Evolutionary conservation across 306 rosid genomes (phyloP), one percentile per base, ranked within the genome.

Genomic region (Begonia fuchsioides): DNA sequence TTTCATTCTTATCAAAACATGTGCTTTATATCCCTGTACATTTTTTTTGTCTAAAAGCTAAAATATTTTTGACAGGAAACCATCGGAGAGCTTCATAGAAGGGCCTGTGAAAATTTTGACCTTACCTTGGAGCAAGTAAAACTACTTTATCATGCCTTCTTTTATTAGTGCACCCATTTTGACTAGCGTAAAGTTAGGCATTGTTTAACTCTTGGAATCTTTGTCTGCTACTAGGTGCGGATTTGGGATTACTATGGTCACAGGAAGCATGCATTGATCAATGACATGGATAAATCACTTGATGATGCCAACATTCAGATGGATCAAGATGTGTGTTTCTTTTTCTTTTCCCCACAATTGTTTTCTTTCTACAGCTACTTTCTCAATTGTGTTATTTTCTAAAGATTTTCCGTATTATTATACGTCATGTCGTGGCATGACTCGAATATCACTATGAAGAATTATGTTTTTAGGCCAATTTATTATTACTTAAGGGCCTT

Each of bases 271-370:
- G 79, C 93, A 57, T 69, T 90, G 84, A 90, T 90, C 90, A 84
- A 69, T 60, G 95, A 90, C 79, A 74, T 84, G 90, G 92, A 84
- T 63, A 81, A 79, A 75, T 83, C 97, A 39, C 94, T 90, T 39
- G 95, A 90, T 70, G 97, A 90, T 72, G 97, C 82, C 58, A 90
- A 90, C 63, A 68, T 90, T 59, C 97, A 90, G 70, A 90, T 84
- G 97, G 97, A 90, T 68, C 97, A 90, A 65, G 93, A 90, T 76
- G 97, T 90, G 56, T 39, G 97, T 69, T 47, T 47, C 26, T 17
- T 52, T 15, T 44, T 61, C 59, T 56, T 49, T 58, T 26, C 8
- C 35, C 35, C 35, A 1, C 35, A 26, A 26, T 26, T 26, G 35
- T 26, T 26, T 26, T 3, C 35, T 26, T 26, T 26, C 35, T 26